Evolutionary conservation across 73 alveolate species (phyloP).

Genomic region (Paraurostyla sp.): DNA sequence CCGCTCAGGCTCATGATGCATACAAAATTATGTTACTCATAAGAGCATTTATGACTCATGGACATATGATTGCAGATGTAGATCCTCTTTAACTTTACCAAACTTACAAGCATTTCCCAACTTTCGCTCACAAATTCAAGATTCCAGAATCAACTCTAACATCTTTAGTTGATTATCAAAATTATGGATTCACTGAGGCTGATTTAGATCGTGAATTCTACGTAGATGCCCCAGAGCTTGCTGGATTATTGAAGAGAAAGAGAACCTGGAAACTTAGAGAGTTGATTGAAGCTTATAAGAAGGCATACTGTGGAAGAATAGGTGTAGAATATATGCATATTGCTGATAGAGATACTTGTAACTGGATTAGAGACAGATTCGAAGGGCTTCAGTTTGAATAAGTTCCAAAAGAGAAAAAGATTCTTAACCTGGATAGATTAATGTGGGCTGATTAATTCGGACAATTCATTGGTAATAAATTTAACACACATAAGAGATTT

Average conservation of each 20-base stretch:
- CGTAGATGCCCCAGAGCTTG: constrained; percentile 69
- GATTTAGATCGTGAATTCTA: constrained; percentile 86
- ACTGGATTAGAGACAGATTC: constrained; percentile 86
- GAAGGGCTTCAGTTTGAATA: constrained; percentile 78
- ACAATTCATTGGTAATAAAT: constrained; percentile 84
- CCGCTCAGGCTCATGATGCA: constrained; percentile 69
- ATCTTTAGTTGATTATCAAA: constrained; percentile 51
- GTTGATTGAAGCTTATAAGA: constrained; percentile 76
- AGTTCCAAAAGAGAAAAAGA: constrained; percentile 74
- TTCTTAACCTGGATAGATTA: constrained; percentile 75
- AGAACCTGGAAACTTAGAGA: constrained; percentile 88
- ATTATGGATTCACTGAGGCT: constrained; percentile 84
- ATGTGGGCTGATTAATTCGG: constrained; percentile 83
- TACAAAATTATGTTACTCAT: constrained; percentile 76
- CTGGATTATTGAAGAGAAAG: constrained; percentile 72
- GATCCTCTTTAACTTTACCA: constrained; percentile 82
- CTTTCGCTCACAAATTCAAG: constrained; percentile 48
- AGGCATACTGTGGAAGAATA: constrained; percentile 85
- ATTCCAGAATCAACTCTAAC: constrained; percentile 22
- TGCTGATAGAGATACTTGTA: constrained; percentile 82
- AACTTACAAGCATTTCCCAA: constrained; percentile 57
- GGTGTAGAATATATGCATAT: constrained; percentile 94
- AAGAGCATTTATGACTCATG: constrained; percentile 81
- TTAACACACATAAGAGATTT: constrained; percentile 94
- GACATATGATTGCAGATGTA: constrained; percentile 87